Conservation (phyloP, 192 early-diverging fungal species). For the Gaertneriomyces semiglobifer region DNA sequence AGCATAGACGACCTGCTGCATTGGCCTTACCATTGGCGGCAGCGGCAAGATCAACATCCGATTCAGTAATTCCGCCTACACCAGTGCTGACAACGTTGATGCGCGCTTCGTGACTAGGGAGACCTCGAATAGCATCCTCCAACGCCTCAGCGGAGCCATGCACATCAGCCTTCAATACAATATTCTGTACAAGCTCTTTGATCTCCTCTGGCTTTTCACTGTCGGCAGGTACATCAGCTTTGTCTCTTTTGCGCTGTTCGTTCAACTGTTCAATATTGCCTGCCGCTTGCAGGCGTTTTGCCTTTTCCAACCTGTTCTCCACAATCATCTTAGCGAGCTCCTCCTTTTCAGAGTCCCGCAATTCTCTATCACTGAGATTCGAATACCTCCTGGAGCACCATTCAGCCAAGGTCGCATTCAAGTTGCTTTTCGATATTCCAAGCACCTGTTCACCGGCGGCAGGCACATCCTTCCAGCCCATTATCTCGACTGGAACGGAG, state of each 20-base stretch:
- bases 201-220: conserved; percentile 50
- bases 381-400: background rate
- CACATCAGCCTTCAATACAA: conserved; percentile 84
- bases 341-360: background rate
- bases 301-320: conserved; percentile 58
- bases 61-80: conserved; percentile 82
- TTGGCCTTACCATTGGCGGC: conserved; percentile 31
- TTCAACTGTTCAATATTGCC: conserved; percentile 74
- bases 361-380: background rate
- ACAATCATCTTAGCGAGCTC: conserved; percentile 74
- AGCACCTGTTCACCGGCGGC: conserved; percentile 85
- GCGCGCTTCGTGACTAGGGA: conserved; percentile 75
- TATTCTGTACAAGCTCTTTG: conserved; percentile 49
- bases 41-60: conserved; percentile 68
- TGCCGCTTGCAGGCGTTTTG: conserved; percentile 58
- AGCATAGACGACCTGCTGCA: background rate
- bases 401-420: conserved; percentile 5
- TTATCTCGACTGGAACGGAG: conserved; percentile 78
- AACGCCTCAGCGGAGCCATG: conserved; percentile 91
- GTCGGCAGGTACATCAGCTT: conserved; percentile 4
- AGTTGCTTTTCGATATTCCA: conserved; percentile 55
- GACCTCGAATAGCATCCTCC: conserved; percentile 63
- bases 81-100: conserved; percentile 71
- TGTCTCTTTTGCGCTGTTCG: conserved; percentile 52
- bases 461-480: conserved; percentile 92